Evolutionary conservation across 257 asterid genomes (phyloP).

Genomic region (Ilex asprella): DNA sequence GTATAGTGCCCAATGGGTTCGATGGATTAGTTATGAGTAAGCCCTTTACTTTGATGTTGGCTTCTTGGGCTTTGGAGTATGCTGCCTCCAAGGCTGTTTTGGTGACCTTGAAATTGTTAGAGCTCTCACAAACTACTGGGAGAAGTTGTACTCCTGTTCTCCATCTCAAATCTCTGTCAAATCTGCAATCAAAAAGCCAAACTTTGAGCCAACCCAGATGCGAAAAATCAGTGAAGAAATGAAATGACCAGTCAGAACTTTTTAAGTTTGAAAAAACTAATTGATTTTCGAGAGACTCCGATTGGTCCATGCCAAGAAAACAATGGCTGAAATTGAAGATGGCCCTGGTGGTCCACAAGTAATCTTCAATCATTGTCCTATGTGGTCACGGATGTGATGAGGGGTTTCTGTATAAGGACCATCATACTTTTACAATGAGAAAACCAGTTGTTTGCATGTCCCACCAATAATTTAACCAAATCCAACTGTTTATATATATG

Average conservation of each 20-base stretch:
- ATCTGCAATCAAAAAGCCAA: conserved; percentile 31
- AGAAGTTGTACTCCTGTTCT: conserved; percentile 56
- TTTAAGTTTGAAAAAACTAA: background rate
- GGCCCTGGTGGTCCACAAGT: too few relatives aligned
- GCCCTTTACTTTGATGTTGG: conserved; percentile 58
- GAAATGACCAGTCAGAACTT: background rate
- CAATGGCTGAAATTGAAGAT: too few relatives aligned
- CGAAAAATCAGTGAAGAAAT: too few relatives aligned
- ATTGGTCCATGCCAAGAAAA: too few relatives aligned
- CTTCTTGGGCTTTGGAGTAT: conserved; percentile 42
- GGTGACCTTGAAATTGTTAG: conserved; percentile 54
- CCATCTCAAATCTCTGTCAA: conserved; percentile 80
- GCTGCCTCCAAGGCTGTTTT: conserved; percentile 52
- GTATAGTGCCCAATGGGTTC: conserved; percentile 71
- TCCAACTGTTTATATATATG: too few relatives aligned
- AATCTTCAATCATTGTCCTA: background rate
- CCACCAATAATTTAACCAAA: conserved; percentile 19
- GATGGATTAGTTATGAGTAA: conserved; percentile 78
- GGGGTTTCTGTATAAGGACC: conserved; percentile 6
- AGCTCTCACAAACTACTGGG: conserved; percentile 64
- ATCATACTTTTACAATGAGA: conserved; percentile 7
- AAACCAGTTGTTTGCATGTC: conserved; percentile 12
- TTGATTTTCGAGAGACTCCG: too few relatives aligned
- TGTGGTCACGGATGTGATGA: background rate
- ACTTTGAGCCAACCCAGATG: background rate